These are phyloP conservation scores for Heterobasidion occidentale DNA, from an alignment of 1,284 basidiomycete genomes.

Conservation along the genomic window DNA sequence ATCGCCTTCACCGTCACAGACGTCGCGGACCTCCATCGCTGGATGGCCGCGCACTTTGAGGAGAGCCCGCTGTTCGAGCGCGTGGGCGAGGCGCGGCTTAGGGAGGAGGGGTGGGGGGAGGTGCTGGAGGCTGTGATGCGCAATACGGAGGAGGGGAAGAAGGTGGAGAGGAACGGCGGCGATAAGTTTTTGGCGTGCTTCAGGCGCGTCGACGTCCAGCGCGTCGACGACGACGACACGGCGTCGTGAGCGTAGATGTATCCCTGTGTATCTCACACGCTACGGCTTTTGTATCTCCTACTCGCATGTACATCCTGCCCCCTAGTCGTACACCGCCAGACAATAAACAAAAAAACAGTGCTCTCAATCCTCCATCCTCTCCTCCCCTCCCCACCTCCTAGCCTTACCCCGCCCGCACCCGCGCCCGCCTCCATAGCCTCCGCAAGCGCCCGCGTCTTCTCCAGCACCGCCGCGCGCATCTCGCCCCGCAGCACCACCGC, in stretches of 20 bases:
- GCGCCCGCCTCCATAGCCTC: conserved; percentile 31
- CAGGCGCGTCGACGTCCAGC: conserved; percentile 41
- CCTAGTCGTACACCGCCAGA: too few relatives aligned
- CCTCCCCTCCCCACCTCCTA: conserved; percentile 14
- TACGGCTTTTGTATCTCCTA: too few relatives aligned
- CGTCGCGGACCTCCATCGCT: conserved; percentile 88
- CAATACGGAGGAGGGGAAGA: conserved; percentile 94
- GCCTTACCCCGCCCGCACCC: conserved; percentile 14
- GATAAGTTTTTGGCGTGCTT: conserved; percentile 89
- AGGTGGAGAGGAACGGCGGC: conserved; percentile 89
- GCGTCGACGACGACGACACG: neutral
- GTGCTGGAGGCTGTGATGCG: conserved; percentile 77
- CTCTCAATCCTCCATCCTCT: conserved; percentile 10
- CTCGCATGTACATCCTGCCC: neutral
- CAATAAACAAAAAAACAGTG: neutral
- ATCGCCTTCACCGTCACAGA: conserved; percentile 98
- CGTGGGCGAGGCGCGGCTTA: conserved; percentile 71
- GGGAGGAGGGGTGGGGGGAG: conserved; percentile 59
- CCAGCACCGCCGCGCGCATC: conserved; percentile 72
- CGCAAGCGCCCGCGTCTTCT: conserved; percentile 57
- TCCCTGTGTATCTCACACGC: neutral
- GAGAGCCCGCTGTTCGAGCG: conserved; percentile 84
- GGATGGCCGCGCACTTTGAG: conserved; percentile 90
- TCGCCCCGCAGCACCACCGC: conserved; percentile 75
- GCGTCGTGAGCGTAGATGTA: neutral